A percentile compares a stretch with the other conserved stretches of the same genome.
Conservation (phyloP, 2,329 filamentous ascomycete species). For the Monosporascus sp. region DNA sequence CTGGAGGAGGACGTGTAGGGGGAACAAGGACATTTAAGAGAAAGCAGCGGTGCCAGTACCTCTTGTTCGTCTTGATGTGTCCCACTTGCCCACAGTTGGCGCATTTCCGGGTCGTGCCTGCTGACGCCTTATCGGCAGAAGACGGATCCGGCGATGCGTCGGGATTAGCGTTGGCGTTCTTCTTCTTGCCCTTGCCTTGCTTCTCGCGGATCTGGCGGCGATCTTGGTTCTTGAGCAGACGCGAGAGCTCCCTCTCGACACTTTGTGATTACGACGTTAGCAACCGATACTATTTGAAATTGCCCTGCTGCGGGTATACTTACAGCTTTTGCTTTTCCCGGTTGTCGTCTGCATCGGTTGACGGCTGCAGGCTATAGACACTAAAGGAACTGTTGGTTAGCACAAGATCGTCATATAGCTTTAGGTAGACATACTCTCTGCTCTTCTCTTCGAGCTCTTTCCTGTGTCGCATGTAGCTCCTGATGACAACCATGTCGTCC, state of each 20-base stretch:
- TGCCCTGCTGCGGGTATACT: slow-evolving; percentile 8
- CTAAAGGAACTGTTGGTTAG: slow-evolving; percentile 38
- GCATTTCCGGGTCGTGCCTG: slow-evolving; percentile 81
- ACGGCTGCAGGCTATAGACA: slow-evolving; percentile 45
- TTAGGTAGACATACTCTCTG: slow-evolving; percentile 60
- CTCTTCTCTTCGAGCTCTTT: slow-evolving; percentile 66
- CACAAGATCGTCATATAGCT: slow-evolving; percentile 6
- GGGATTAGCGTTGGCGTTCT: slow-evolving; percentile 26
- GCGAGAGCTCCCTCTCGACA: slow-evolving; percentile 69
- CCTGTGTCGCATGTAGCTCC: slow-evolving; percentile 78
- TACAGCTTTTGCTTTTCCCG: slow-evolving; percentile 42
- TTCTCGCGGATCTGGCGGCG: slow-evolving; percentile 86
- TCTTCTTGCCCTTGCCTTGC: slow-evolving; percentile 63
- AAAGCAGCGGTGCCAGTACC: slow-evolving; percentile 53
- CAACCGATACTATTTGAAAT: slow-evolving; percentile 35
- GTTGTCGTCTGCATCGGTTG: slow-evolving; percentile 47
- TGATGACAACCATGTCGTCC: slow-evolving; percentile 80
- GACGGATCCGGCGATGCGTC: slow-evolving; percentile 48
- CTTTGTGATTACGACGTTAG: slow-evolving; percentile 41
- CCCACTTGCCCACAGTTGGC: slow-evolving; percentile 96
- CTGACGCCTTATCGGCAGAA: slow-evolving; percentile 47
- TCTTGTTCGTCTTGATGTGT: slow-evolving; percentile 99
- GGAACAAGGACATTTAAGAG: slow-evolving; percentile 14
- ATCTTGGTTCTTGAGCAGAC: slow-evolving; percentile 87
- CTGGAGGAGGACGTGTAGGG: slow-evolving; percentile 10